These are phyloP conservation scores for Musa acuminata DNA, from an alignment of 176 grass and related monocot genomes.

Conservation along the genomic window DNA sequence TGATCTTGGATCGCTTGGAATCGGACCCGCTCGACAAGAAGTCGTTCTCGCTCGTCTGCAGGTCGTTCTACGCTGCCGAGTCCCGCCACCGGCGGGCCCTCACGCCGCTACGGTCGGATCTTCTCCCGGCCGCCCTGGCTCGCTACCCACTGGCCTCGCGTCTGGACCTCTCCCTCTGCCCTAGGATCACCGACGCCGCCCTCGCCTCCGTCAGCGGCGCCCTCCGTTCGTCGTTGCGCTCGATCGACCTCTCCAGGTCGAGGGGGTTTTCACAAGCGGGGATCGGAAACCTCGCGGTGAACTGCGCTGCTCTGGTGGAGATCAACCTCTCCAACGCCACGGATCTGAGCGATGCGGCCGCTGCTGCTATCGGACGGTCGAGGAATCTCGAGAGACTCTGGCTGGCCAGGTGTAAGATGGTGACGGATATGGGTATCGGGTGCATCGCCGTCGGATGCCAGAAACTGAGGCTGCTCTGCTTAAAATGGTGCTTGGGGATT, in stretches of 20 bases:
- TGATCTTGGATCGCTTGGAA: conserved; percentile 49
- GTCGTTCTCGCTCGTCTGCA: conserved; percentile 63
- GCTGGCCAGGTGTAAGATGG: conserved; percentile 46
- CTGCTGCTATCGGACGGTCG: conserved; percentile 34
- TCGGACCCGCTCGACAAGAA: conserved; percentile 53
- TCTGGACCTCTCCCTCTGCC: conserved; percentile 73
- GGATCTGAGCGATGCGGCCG: conserved; percentile 43
- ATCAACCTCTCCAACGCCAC: no score
- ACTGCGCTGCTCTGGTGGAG: conserved; percentile 30
- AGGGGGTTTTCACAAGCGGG: conserved; percentile 38
- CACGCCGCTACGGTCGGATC: conserved; percentile 58
- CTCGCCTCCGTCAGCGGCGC: conserved; percentile 12
- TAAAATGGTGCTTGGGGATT: conserved; percentile 68
- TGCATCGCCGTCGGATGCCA: conserved; percentile 70
- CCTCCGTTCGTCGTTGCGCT: conserved; percentile 11
- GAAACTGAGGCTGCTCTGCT: conserved; percentile 46
- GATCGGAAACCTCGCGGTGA: conserved; percentile 31
- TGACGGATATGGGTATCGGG: conserved; percentile 72
- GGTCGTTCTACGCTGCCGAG: conserved; percentile 56
- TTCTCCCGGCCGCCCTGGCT: conserved; percentile 30
- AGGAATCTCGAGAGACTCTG: conserved; percentile 27
- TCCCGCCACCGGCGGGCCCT: conserved; percentile 53
- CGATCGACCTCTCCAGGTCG: conserved; percentile 67
- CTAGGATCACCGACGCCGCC: conserved; percentile 35
- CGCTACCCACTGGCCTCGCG: conserved; percentile 32